A percentile compares a stretch with the other conserved stretches of the same genome.
phyloP scores from a whole-genome alignment of 352 stramenopile species.

The Phytophthora cajani region DNA sequence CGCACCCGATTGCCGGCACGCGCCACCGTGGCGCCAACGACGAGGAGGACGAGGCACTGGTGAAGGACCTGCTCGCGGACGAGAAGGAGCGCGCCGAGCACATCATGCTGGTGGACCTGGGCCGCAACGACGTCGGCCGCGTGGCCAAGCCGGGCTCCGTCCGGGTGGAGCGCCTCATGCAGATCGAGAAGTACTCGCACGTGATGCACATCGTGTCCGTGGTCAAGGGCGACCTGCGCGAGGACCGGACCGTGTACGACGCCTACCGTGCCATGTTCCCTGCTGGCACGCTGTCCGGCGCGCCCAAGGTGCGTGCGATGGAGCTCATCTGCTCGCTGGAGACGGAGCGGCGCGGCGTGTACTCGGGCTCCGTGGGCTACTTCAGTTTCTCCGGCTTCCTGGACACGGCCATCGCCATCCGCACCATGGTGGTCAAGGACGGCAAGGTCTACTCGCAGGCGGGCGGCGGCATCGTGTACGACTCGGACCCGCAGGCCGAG shows the following conservation, averaged over 20 bases:
- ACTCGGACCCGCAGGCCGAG: conserved; percentile 87
- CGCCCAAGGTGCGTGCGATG: conserved; percentile 91
- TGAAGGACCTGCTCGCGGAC: conserved; percentile 79
- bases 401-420: conserved; percentile 90
- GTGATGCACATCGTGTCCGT: conserved; percentile 94
- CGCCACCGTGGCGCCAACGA: conserved; percentile 84
- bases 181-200: conserved; percentile 93
- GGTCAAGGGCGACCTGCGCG: conserved; percentile 81
- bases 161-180: conserved; percentile 87
- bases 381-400: conserved; percentile 88
- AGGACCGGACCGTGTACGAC: conserved; percentile 88
- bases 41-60: conserved; percentile 86
- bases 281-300: conserved; percentile 87
- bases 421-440: conserved; percentile 87
- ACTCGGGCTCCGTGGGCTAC: conserved; percentile 88
- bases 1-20: conserved; percentile 90
- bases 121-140: conserved; percentile 90
- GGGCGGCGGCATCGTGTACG: conserved; percentile 89
- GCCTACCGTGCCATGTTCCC: conserved; percentile 91
- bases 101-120: conserved; percentile 93
- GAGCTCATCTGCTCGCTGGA: conserved; percentile 90
- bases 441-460: conserved; percentile 85
- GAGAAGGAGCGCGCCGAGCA: conserved; percentile 92
- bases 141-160: conserved; percentile 85
- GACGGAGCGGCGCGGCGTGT: conserved; percentile 82